These are phyloP conservation scores for Trifolium pratense DNA, from an alignment of 306 rosid genomes.

Conservation along the genomic window DNA sequence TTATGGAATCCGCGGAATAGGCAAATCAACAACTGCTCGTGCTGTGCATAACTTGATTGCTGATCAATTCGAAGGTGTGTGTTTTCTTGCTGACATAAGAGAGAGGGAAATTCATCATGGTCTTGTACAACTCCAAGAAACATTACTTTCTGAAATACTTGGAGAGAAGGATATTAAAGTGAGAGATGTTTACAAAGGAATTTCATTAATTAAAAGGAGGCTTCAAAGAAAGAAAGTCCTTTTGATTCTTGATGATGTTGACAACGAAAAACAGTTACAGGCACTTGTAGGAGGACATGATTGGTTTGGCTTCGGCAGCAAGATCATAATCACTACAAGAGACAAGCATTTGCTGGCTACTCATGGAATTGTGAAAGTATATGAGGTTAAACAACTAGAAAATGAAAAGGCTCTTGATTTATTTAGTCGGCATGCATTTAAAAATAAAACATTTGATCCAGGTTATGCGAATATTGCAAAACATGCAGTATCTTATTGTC, in stretches of 20 bases:
- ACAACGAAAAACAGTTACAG: neutral
- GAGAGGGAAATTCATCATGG: neutral
- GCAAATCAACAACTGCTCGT: conserved; percentile 29
- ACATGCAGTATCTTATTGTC: conserved; percentile 3
- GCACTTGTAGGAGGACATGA: conserved; percentile 6
- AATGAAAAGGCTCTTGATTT: neutral
- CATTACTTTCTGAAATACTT: neutral
- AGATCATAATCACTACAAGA: conserved; percentile 23
- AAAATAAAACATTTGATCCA: neutral
- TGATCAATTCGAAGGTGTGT: conserved; percentile 16
- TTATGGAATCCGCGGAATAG: conserved; percentile 13
- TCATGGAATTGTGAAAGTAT: neutral
- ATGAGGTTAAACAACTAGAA: neutral
- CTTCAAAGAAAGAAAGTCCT: conserved; percentile 4
- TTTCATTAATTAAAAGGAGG: conserved; percentile 5
- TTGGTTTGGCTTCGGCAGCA: conserved; percentile 20
- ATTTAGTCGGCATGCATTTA: conserved; percentile 20
- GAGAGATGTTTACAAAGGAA: conserved; percentile 9
- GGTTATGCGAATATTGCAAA: neutral
- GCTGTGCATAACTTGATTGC: conserved; percentile 14
- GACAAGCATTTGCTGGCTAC: conserved; percentile 15
- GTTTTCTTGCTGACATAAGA: conserved; percentile 13
- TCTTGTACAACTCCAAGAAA: conserved; percentile 14
- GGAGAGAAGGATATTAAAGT: conserved; percentile 15
- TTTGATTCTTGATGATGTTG: conserved; percentile 18